These are phyloP conservation scores for Xerocomus potaroensis DNA, from an alignment of 768 basidiomycete species.

Conservation along the genomic window DNA sequence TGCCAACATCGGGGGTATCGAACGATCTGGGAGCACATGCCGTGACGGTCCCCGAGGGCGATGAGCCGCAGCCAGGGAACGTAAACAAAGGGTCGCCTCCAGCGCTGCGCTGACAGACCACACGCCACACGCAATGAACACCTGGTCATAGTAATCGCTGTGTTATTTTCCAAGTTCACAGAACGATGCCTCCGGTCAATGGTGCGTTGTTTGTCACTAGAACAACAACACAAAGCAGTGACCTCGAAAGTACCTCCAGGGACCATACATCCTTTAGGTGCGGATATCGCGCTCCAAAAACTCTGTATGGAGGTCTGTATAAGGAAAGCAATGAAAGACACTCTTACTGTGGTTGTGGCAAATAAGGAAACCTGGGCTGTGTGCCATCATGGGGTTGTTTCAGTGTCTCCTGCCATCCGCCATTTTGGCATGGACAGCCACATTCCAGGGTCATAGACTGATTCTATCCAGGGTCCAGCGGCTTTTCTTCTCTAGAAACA, in stretches of 20 bases:
- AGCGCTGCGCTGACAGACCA: conserved; percentile 73
- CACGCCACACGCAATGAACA: conserved; percentile 61
- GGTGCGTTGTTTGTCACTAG: conserved; percentile 26
- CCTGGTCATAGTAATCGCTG: conserved; percentile 67
- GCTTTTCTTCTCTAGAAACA: too few species aligned
- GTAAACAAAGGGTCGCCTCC: conserved; percentile 49
- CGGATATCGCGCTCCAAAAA: conserved; percentile 82
- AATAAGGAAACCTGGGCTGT: too few species aligned
- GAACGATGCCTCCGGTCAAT: conserved; percentile 97
- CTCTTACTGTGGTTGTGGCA: too few species aligned
- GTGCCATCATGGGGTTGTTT: too few species aligned
- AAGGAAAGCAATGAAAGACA: too few species aligned
- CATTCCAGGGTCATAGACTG: too few species aligned
- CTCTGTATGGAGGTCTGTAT: too few species aligned
- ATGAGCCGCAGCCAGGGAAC: conserved; percentile 4
- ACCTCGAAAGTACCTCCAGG: conserved; percentile 57
- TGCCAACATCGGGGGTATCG: conserved; percentile 77
- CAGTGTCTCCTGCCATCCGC: too few species aligned
- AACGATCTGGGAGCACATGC: conserved; percentile 52
- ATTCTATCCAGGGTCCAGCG: too few species aligned
- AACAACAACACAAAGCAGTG: neutral
- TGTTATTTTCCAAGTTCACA: conserved; percentile 85
- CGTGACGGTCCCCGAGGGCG: conserved; percentile 42
- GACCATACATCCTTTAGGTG: conserved; percentile 96
- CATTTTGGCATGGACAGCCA: too few species aligned